Conservation (phyloP, 768 basidiomycete genomes). For the Leccinellum rugosiceps region DNA sequence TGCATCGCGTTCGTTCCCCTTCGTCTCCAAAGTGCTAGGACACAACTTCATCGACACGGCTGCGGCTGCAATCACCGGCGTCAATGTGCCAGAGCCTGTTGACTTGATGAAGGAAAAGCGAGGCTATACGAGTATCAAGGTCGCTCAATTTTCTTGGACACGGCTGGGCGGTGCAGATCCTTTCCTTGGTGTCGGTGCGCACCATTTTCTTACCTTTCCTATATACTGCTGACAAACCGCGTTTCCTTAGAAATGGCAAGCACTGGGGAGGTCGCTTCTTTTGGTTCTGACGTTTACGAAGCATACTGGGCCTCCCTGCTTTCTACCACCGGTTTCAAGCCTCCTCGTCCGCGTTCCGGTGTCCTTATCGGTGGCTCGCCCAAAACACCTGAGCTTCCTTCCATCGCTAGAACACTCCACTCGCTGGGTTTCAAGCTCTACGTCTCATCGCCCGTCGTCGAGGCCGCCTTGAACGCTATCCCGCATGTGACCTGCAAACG, state of each 20-base stretch:
- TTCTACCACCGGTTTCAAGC: constrained; percentile 93
- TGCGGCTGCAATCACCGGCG: constrained; percentile 79
- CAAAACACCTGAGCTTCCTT: constrained; percentile 79
- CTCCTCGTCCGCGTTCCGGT: constrained; percentile 80
- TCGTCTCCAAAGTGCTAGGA: constrained; percentile 97
- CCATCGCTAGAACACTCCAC: constrained; percentile 74
- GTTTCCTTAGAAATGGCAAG: constrained; percentile 83
- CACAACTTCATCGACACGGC: constrained; percentile 97
- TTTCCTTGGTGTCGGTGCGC: constrained; percentile 89
- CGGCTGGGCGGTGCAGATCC: constrained; percentile 94
- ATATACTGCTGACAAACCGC: not conserved
- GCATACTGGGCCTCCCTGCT: constrained; percentile 96
- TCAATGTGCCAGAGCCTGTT: constrained; percentile 84
- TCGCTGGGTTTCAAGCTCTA: constrained; percentile 95
- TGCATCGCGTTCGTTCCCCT: constrained; percentile 97
- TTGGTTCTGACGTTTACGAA: constrained; percentile 90
- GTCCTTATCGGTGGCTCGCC: constrained; percentile 92
- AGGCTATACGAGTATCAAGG: constrained; percentile 94
- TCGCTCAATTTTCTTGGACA: constrained; percentile 98
- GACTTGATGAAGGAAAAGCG: constrained; percentile 89
- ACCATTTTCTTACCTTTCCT: not conserved
- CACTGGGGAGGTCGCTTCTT: constrained; percentile 96
- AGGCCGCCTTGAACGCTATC: constrained; percentile 75
- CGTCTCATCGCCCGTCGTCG: constrained; percentile 77
- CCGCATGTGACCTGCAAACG: constrained; percentile 79